Evolutionary conservation across 768 basidiomycete genomes (phyloP), one percentile per base, ranked within the genome.

Genomic region (Boletus sp.): DNA sequence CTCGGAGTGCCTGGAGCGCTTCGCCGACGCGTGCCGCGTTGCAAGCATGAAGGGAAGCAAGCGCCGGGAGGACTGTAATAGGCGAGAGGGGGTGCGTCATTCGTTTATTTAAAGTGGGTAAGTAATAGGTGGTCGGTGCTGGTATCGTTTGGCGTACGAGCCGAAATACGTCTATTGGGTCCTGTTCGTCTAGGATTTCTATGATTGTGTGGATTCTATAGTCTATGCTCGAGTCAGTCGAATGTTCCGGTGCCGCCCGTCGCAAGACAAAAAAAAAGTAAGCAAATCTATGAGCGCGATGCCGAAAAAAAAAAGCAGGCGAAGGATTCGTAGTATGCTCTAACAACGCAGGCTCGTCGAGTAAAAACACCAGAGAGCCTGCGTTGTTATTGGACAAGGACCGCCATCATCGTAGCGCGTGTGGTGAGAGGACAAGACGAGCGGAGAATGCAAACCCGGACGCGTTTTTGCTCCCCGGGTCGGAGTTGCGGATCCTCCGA

Each of bases 11-110:
- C 41, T 63, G 57, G 4, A 88, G 67, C 2, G 81, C 77, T 17
- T 65, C 59, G 24, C 67, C 59, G 35, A 88, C 68, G 14, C 73
- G 67, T 20, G 64, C 61, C 0, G 77, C 69, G 15, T 78, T 69
- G 54, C 66, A 71, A 57, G 67, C 37, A 41, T 68, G 49, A 6
- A 86, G 76, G 20, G 65, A 68, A 18, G 71, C 67, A n/a, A 90
- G 81, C 4, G 80, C 73, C 3, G 85, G 87, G n/a, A 90, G 81
- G 57, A 76, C 76, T 7, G 75, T 60, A 1, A 83, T 80, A 1
- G 85, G 84, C 10, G 80, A 44, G 37, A 60, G 56, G 1, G 51
- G 12, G 51, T 50, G 55, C 1, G 39, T 42, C 69, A 69, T 72
- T 17, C 29, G 40, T 50, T n/a, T n/a, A n/a, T 11, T 37, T 36